A percentile compares a stretch with the other conserved stretches of the same genome.
Evolutionary conservation across 257 asterid genomes (phyloP).

Genomic region (Cordia subcordata): DNA sequence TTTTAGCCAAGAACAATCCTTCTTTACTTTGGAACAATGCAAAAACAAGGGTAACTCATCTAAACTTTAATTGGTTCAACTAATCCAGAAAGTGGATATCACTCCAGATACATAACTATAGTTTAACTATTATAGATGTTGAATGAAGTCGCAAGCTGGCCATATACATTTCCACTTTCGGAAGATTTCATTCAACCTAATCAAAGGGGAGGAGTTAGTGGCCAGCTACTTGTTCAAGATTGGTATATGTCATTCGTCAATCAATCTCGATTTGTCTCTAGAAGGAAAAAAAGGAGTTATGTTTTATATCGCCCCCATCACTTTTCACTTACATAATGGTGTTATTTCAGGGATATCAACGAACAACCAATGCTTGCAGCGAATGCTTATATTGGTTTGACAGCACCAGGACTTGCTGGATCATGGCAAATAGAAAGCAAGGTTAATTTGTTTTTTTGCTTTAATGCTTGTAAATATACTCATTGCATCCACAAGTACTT

Average conservation of each 20-base stretch:
- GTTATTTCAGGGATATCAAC: conserved; percentile 29
- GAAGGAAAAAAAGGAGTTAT: neutral
- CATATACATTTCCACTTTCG: conserved; percentile 52
- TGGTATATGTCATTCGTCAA: conserved; percentile 15
- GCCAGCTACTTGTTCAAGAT: conserved; percentile 52
- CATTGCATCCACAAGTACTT: too few relatives aligned
- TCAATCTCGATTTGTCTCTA: neutral
- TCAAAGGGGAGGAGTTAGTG: conserved; percentile 49
- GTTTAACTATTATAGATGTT: conserved; percentile 32
- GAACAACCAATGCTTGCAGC: conserved; percentile 19
- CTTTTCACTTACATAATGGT: neutral
- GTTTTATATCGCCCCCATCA: neutral
- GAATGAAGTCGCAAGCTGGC: conserved; percentile 55
- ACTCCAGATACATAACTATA: neutral
- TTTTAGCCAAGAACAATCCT: conserved; percentile 23
- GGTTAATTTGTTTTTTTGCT: conserved; percentile 23
- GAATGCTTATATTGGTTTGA: conserved; percentile 63
- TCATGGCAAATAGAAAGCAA: conserved; percentile 79
- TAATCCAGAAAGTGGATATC: neutral
- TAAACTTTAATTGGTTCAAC: neutral
- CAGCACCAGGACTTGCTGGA: conserved; percentile 44
- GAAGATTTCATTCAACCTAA: conserved; percentile 35
- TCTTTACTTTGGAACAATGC: conserved; percentile 54
- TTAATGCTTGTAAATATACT: neutral
- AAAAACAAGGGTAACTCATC: conserved; percentile 36